Base-by-base conservation (phyloP, 148 eudicot species). In the Spergularia marina region DNA sequence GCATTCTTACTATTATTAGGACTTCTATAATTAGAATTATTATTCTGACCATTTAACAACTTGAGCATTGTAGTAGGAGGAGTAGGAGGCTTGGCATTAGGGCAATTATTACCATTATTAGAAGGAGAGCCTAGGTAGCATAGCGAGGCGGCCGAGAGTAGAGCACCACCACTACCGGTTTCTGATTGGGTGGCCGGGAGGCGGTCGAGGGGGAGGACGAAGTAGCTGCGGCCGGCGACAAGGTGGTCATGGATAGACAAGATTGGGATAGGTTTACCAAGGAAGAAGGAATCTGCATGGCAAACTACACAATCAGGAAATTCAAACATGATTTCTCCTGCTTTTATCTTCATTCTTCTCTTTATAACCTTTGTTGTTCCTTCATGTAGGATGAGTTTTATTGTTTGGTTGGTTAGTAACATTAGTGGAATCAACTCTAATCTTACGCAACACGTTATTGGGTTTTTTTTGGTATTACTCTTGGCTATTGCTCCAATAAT, bases 321-420 rank as follows among this genome's bases (percentile, higher is more conserved):
- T 80, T 91, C 86, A 61, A 94, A 90, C 98, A 94, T 94, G 76
- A 94, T 85, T 76, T 94, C 95, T 47, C 91, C 93, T 51, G 97
- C 97, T 14, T 86, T 68, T 20, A 76, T 72, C 47, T 49, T 81
- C 53, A 13, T 51, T 56, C 72, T 70, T 65, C 83, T 82, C 39
- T 76, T 82, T 21, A 89, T 66, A 18, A 78, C 54, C 61, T 86
- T 80, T 4, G 89, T 84, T n/a, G 78, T 86, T 39, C 96, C 96
- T 81, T 87, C 96, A 83, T 84, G 82, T 30, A 80, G 69, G 41
- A 91, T 84, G 4, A 91, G 79, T 51, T 87, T 89, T 39, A 72
- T 81, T 54, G 65, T 81, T 36, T 72, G 58, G 65, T 81, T 76
- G 7, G 15, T 58, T 21, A 16, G 4, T 20, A 72, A 23, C 10